Percentiles rank a stretch among this genome's conserved stretches.
These are phyloP conservation scores for Agroathelia rolfsii DNA, from an alignment of 1,284 basidiomycete genomes.

Conservation along the genomic window DNA sequence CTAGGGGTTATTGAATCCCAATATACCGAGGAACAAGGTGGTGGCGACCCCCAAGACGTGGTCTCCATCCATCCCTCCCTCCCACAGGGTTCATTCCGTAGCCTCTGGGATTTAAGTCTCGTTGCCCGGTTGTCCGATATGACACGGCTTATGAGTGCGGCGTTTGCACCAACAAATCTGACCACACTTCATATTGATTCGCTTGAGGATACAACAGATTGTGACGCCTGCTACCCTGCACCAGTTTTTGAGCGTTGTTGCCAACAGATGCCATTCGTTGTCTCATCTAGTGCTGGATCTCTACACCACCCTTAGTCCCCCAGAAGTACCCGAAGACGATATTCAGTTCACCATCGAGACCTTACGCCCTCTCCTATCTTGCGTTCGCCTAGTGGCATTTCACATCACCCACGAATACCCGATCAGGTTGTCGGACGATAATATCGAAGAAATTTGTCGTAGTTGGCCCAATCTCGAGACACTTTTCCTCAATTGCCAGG, in stretches of 20 bases:
- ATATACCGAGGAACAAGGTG: slow-evolving; percentile 30
- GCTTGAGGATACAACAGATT: slow-evolving; percentile 23
- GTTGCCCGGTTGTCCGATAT: slow-evolving; percentile 33
- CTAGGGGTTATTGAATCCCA: slow-evolving; percentile 42
- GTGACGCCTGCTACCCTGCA: slow-evolving; percentile 32
- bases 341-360: slow-evolving; percentile 33
- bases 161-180: slow-evolving; percentile 37
- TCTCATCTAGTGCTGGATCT: slow-evolving; percentile 29
- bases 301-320: slow-evolving; percentile 12
- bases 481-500: slow-evolving; percentile 42
- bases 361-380: slow-evolving; percentile 38
- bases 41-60: slow-evolving; percentile 32
- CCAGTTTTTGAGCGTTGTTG: slow-evolving; percentile 31
- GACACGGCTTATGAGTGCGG: slow-evolving; percentile 33
- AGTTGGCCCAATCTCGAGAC: slow-evolving; percentile 39
- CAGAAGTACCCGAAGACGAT: slow-evolving; percentile 12
- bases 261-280: slow-evolving; percentile 37
- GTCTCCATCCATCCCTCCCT: slow-evolving; percentile 32
- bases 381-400: slow-evolving; percentile 35
- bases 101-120: slow-evolving; percentile 41
- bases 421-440: slow-evolving; percentile 32
- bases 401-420: slow-evolving; percentile 45
- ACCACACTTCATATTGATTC: slow-evolving; percentile 43
- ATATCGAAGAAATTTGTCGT: slow-evolving; percentile 39
- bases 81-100: slow-evolving; percentile 40